These are phyloP conservation scores for Trichoderma sp. DNA, from an alignment of 2,329 filamentous ascomycete species.

Conservation along the genomic window DNA sequence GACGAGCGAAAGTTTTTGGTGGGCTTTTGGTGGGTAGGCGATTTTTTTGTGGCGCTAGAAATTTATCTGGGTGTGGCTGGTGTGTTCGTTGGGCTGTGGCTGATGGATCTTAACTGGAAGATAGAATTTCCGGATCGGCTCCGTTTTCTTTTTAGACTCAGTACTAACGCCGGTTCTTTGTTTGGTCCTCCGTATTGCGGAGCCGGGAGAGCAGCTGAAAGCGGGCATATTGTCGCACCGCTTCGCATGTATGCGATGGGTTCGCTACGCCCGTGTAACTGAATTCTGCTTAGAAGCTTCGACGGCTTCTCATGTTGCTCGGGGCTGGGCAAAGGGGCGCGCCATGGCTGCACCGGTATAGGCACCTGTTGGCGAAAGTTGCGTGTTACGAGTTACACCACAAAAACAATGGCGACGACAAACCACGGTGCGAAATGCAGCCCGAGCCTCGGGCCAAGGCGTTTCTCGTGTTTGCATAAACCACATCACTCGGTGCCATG, in stretches of 20 bases:
- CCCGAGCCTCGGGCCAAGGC: background rate
- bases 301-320: background rate
- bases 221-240: background rate
- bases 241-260: background rate
- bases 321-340: background rate
- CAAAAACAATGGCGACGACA: background rate
- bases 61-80: background rate
- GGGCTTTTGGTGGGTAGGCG: background rate
- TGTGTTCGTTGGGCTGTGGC: background rate
- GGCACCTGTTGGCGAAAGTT: slow-evolving; percentile 7
- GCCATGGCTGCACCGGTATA: background rate
- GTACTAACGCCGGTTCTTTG: background rate
- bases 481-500: background rate
- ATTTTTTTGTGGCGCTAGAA: background rate
- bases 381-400: background rate
- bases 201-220: background rate
- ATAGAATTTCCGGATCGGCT: background rate
- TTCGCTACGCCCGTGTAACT: background rate
- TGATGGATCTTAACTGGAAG: background rate
- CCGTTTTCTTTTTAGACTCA: background rate
- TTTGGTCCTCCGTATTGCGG: background rate
- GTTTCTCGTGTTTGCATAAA: background rate
- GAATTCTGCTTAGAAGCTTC: background rate
- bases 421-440: background rate
- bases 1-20: background rate